phyloP scores from a whole-genome alignment of 495 filamentous ascomycete genomes.

The Amphirosellinia nigrospora region DNA sequence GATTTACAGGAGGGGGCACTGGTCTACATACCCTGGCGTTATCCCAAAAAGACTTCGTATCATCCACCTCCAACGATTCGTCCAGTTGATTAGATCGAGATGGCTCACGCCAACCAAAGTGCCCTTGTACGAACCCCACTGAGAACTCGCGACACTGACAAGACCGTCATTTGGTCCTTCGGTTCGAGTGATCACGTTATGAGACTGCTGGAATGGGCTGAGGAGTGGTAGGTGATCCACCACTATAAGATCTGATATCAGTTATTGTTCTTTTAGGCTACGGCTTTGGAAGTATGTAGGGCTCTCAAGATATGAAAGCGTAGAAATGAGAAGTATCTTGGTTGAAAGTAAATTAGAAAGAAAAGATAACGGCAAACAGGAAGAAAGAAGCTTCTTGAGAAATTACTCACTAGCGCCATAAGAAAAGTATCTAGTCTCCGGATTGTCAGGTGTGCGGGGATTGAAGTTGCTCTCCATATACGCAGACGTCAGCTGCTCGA shows the following conservation, averaged over 20 bases:
- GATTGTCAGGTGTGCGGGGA: conserved; percentile 72
- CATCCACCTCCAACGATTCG: conserved; percentile 77
- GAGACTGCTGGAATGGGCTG: conserved; percentile 76
- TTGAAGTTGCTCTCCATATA: conserved; percentile 91
- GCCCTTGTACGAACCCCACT: conserved; percentile 93
- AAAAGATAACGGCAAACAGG: background rate
- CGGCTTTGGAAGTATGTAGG: background rate
- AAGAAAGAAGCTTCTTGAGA: background rate
- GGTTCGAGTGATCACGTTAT: conserved; percentile 66
- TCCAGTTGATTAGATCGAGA: conserved; percentile 96
- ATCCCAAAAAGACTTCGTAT: conserved; percentile 70
- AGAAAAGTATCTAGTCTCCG: conserved; percentile 85
- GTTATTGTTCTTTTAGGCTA: background rate
- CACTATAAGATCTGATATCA: conserved; percentile 25
- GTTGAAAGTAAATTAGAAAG: background rate
- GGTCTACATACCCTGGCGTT: conserved; percentile 65
- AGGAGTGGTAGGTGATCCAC: conserved; percentile 65
- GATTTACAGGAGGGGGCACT: conserved; percentile 6
- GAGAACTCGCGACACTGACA: conserved; percentile 83
- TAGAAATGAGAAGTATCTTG: background rate
- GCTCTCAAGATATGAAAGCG: background rate
- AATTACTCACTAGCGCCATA: conserved; percentile 73
- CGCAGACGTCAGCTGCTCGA: conserved; percentile 77
- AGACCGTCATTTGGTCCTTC: conserved; percentile 94
- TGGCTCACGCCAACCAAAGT: conserved; percentile 89